Base-by-base conservation (phyloP, 2,329 filamentous ascomycete species). In the Diplodia seriata region DNA sequence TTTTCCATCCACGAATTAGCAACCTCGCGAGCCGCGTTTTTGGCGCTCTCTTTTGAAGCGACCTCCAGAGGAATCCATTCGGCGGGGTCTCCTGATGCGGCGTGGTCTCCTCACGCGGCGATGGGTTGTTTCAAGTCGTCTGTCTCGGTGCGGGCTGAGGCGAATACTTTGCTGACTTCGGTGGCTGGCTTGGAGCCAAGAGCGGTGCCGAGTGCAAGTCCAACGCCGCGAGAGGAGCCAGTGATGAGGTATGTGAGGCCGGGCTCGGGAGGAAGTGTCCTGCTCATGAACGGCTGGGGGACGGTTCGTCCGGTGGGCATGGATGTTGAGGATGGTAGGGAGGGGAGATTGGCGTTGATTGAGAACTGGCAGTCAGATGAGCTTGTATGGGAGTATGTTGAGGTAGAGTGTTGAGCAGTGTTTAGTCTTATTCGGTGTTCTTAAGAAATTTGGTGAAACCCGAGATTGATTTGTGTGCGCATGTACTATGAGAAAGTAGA, bases 41-140 rank as follows among this genome's bases (percentile, higher is more conserved):
- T 71, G 5, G 84, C 79, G 26, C 74, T 79, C 1, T 74, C 69
- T 36, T 76, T 69, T 33, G 77, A 74, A 0, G 79, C 79, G 3
- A 86, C 78, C 70, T 85, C 83, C 1, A 84, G 71, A 20, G 74
- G 70, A 5, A 87, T 9, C n/a, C 23, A 68, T 9, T 67, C 33
- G 4, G 69, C 59, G 23, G 57, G 59, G 2, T 64, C 66, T 5
- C 12, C 15, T 0, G 79, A 80, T 3, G 23, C 23, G 23, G 23
- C 23, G 23, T n/a, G 59, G 2, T 64, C 66, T 5, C 12, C 15
- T 0, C 79, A 80, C 23, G 23, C 23, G 23, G 23, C 23, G 23
- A 77, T 73, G 3, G 84, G 70, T 33, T 79, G 73, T 2, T 77
- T 70, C 4, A 85, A 70, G 20, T 67, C 73, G 1, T 75, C 69